phyloP scores from a whole-genome alignment of 2,329 filamentous ascomycete species.

The Polychaeton citri region DNA sequence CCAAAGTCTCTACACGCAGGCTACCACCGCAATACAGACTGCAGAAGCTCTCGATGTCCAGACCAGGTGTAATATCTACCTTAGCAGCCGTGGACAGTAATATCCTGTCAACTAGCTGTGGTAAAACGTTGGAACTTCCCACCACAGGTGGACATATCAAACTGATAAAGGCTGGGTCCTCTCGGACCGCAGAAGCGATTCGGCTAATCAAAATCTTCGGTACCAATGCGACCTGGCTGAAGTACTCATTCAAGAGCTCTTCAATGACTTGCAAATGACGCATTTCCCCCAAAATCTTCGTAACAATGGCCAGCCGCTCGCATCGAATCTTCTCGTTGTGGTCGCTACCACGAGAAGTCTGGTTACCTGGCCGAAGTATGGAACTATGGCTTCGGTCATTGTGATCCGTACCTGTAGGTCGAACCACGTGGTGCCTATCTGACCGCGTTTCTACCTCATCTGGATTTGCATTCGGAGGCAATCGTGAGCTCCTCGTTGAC shows the following conservation, averaged over 20 bases:
- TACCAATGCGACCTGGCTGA: neutral
- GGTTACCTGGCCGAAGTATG: neutral
- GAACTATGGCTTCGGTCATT: neutral
- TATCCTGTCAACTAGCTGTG: neutral
- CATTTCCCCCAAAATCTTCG: neutral
- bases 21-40: slow-evolving; percentile 7
- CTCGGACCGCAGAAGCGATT: neutral
- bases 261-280: neutral
- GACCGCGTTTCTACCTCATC: neutral
- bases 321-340: neutral
- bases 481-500: neutral
- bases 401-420: neutral
- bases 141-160: neutral
- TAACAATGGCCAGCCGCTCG: neutral
- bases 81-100: neutral
- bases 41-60: slow-evolving; percentile 3
- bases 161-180: neutral
- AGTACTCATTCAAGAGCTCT: neutral
- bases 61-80: neutral
- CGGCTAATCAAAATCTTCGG: neutral
- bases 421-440: neutral
- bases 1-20: slow-evolving; percentile 9
- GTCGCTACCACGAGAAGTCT: neutral
- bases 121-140: neutral
- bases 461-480: neutral